Conservation (phyloP, 345 rosid species). For the Rhodomyrtus tomentosa region DNA sequence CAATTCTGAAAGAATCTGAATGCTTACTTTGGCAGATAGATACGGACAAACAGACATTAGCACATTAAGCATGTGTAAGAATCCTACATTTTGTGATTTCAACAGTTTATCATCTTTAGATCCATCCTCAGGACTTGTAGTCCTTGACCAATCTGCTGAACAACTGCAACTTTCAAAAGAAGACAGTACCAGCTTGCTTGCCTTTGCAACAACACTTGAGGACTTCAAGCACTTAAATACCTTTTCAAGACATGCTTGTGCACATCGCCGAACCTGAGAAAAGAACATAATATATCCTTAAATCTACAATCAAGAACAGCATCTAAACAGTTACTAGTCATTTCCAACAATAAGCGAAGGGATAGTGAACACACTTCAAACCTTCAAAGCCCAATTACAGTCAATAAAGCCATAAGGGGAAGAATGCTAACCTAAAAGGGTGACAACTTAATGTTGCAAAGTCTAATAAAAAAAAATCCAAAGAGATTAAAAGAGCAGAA, state of each 20-base stretch:
- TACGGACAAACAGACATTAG: slow-evolving; percentile 43
- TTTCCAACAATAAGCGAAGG: neutral
- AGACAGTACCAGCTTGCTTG: slow-evolving; percentile 45
- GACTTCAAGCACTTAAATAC: slow-evolving; percentile 32
- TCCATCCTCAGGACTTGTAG: slow-evolving; percentile 19
- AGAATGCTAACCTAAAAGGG: neutral
- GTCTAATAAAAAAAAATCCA: neutral
- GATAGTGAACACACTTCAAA: neutral
- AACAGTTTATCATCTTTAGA: slow-evolving; percentile 25
- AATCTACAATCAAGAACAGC: neutral
- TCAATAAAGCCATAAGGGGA: neutral
- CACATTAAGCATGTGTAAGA: slow-evolving; percentile 62
- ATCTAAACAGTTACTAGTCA: neutral
- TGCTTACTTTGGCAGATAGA: slow-evolving; percentile 39
- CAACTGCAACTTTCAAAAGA: slow-evolving; percentile 30
- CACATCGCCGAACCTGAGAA: slow-evolving; percentile 65
- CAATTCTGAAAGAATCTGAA: slow-evolving; percentile 34
- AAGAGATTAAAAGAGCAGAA: neutral
- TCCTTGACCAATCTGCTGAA: slow-evolving; percentile 17
- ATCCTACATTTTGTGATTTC: slow-evolving; percentile 46
- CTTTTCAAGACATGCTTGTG: slow-evolving; percentile 70
- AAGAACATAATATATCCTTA: neutral
- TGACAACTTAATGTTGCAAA: neutral
- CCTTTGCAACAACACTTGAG: slow-evolving; percentile 40
- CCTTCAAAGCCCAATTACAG: neutral